Percentiles rank a stretch among this genome's conserved stretches.
phyloP scores from a whole-genome alignment of 805 yeast species.

The Nakazawaea anatomiae region DNA sequence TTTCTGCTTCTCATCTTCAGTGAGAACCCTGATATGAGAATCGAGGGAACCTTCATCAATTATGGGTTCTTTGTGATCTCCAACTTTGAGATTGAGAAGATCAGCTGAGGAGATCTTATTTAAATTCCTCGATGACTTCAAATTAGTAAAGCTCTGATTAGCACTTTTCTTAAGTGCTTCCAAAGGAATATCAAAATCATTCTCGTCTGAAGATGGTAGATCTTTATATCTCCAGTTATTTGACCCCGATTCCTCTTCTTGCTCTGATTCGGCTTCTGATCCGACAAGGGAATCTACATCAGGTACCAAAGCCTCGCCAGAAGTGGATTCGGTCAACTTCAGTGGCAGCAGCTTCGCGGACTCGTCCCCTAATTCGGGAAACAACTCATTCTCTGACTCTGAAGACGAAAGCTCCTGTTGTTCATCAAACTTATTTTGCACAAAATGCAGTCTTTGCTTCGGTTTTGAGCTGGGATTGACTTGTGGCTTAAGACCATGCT shows the following conservation, averaged over 20 bases:
- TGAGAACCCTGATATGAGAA: conserved; percentile 10
- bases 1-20: conserved; percentile 17
- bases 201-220: conserved; percentile 12
- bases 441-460: conserved; percentile 7
- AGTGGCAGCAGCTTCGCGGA: background rate
- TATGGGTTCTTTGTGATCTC: conserved; percentile 2
- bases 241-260: conserved; percentile 8
- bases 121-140: conserved; percentile 5
- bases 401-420: background rate
- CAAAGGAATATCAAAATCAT: conserved; percentile 14
- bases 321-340: background rate
- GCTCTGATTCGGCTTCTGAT: background rate
- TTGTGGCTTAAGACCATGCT: conserved; percentile 29
- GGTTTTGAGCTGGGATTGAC: conserved; percentile 1
- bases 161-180: conserved; percentile 4
- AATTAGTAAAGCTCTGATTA: conserved; percentile 1
- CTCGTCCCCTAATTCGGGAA: background rate
- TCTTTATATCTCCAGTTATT: conserved; percentile 26
- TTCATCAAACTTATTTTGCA: conserved; percentile 5
- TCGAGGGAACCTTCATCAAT: background rate
- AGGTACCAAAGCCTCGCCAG: background rate
- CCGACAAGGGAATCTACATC: background rate
- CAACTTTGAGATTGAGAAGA: conserved; percentile 7
- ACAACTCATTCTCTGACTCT: background rate
- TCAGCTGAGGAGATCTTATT: conserved; percentile 6